A percentile compares a stretch with the other conserved stretches of the same genome.
Conservation (phyloP, 2,329 filamentous ascomycete genomes). For the Xylaria sp. region DNA sequence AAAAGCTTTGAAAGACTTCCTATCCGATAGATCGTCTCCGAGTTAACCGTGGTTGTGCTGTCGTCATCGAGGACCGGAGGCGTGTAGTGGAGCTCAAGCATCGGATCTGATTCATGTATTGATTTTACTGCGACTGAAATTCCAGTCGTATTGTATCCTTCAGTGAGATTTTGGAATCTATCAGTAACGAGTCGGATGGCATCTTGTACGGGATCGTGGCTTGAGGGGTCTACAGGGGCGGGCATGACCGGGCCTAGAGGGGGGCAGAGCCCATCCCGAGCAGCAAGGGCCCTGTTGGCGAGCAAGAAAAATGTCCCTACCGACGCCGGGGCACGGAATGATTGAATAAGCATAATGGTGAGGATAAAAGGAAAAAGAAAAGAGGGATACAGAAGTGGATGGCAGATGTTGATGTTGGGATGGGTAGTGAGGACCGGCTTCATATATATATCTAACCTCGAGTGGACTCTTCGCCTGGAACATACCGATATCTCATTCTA, state of each 20-base stretch:
- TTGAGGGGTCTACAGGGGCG: slow-evolving; percentile 43
- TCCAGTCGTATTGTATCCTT: slow-evolving; percentile 42
- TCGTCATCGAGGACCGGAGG: slow-evolving; percentile 40
- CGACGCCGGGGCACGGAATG: slow-evolving; percentile 1
- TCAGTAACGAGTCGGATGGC: slow-evolving; percentile 36
- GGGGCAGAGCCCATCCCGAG: slow-evolving; percentile 46
- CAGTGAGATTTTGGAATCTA: slow-evolving; percentile 38
- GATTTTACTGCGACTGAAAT: slow-evolving; percentile 50
- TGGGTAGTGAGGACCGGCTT: not conserved
- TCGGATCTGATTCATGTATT: slow-evolving; percentile 45
- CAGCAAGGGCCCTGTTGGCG: slow-evolving; percentile 29
- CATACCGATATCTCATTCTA: no score
- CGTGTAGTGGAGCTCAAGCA: slow-evolving; percentile 51
- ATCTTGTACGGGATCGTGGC: slow-evolving; percentile 39
- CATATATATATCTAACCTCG: slow-evolving; percentile 15
- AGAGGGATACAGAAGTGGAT: no score
- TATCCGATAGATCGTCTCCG: slow-evolving; percentile 45
- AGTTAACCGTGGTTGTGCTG: slow-evolving; percentile 39
- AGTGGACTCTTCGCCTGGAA: no score
- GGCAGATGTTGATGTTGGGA: no score
- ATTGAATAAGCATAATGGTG: slow-evolving; percentile 1
- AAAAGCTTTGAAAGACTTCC: slow-evolving; percentile 48
- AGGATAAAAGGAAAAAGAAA: not conserved
- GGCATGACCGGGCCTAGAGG: slow-evolving; percentile 51
- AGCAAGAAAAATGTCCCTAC: slow-evolving; percentile 23